Percentiles rank a stretch among this genome's conserved stretches.
phyloP scores from a whole-genome alignment of 768 basidiomycete species.

The Tulasnella sp. region DNA sequence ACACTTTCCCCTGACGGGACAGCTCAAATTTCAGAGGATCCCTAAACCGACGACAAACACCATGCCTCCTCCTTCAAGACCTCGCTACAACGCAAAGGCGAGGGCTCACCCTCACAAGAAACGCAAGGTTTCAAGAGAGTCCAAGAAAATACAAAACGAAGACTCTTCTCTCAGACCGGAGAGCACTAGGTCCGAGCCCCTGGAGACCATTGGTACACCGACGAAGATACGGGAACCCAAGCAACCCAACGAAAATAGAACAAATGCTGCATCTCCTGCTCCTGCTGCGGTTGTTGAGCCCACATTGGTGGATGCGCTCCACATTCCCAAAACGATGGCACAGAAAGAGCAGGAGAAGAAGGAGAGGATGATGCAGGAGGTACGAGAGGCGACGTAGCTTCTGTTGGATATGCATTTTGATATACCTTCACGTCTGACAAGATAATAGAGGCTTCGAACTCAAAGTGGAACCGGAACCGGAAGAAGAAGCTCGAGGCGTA shows the following conservation, averaged over 20 bases:
- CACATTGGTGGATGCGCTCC: conserved; percentile 58
- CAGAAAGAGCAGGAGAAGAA: conserved; percentile 58
- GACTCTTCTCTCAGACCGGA: conserved; percentile 32
- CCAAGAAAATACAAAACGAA: conserved; percentile 33
- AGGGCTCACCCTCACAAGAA: conserved; percentile 66
- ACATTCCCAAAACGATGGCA: conserved; percentile 56
- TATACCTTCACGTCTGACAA: neutral
- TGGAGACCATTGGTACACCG: neutral
- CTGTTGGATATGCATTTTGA: neutral
- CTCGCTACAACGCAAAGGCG: conserved; percentile 61
- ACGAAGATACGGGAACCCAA: conserved; percentile 7
- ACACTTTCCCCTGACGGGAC: neutral
- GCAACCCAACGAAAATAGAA: conserved; percentile 6
- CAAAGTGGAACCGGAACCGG: conserved; percentile 78
- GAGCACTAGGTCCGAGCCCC: neutral
- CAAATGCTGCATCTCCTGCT: neutral
- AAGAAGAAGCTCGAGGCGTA: conserved; percentile 88
- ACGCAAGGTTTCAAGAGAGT: conserved; percentile 42
- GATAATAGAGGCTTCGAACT: conserved; percentile 42
- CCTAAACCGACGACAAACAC: neutral
- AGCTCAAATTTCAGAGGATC: neutral
- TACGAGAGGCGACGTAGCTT: conserved; percentile 36
- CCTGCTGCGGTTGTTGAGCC: conserved; percentile 27
- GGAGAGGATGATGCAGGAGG: conserved; percentile 61
- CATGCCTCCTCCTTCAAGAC: conserved; percentile 26